Percentiles rank a stretch among this genome's conserved stretches.
phyloP scores from a whole-genome alignment of 2,329 filamentous ascomycete genomes.

The Aspergillus neoniger region DNA sequence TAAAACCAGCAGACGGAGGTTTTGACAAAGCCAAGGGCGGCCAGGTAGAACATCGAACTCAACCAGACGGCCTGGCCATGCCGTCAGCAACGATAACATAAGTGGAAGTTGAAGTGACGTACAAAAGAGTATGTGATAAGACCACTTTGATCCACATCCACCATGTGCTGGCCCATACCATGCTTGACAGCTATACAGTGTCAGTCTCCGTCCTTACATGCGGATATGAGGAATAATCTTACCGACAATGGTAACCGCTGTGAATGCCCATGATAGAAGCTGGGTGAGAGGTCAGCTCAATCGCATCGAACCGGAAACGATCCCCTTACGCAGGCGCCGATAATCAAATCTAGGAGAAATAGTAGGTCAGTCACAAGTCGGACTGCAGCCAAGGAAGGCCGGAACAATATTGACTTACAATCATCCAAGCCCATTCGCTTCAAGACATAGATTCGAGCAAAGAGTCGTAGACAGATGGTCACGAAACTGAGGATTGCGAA shows the following conservation, averaged over 20 bases:
- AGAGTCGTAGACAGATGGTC: conserved; percentile 42
- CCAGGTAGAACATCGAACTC: conserved; percentile 53
- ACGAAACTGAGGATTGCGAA: conserved; percentile 44
- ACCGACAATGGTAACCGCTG: conserved; percentile 38
- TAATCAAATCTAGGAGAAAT: conserved; percentile 29
- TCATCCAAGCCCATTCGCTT: conserved; percentile 33
- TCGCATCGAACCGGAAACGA: background rate
- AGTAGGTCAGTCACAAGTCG: conserved; percentile 9
- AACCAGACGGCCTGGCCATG: conserved; percentile 44
- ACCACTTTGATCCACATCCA: conserved; percentile 11
- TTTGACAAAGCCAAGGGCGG: conserved; percentile 52
- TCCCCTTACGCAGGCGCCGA: conserved; percentile 31
- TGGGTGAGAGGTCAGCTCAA: conserved; percentile 13
- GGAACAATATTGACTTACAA: conserved; percentile 25
- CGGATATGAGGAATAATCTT: conserved; percentile 9
- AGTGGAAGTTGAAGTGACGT: background rate
- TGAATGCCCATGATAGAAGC: conserved; percentile 40
- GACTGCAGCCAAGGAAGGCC: background rate
- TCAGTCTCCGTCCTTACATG: background rate
- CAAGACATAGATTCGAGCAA: conserved; percentile 43
- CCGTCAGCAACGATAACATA: background rate
- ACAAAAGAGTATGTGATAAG: conserved; percentile 19
- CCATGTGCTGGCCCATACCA: conserved; percentile 21
- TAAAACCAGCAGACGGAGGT: conserved; percentile 51
- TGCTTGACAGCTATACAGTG: conserved; percentile 16